A percentile compares a stretch with the other conserved stretches of the same genome.
Evolutionary conservation across 805 yeast genomes (phyloP).

Genomic region (Starmera dryadoides): DNA sequence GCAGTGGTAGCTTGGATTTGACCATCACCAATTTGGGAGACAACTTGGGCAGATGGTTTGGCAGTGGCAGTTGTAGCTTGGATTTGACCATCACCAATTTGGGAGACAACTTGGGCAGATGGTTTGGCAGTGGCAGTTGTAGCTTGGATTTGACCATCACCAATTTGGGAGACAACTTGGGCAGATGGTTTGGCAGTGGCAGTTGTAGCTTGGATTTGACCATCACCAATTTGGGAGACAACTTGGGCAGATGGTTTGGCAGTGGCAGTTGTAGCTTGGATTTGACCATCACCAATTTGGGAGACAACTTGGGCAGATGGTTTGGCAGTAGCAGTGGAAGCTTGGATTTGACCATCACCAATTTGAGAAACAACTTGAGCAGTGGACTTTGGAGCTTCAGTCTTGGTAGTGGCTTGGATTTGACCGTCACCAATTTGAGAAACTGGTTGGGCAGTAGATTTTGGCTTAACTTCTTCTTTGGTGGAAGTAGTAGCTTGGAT

Average conservation of each 20-base stretch:
- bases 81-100: conserved; percentile 17
- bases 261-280: conserved; percentile 18
- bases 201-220: conserved; percentile 46
- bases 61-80: conserved; percentile 21
- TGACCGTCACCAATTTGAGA: conserved; percentile 15
- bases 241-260: conserved; percentile 12
- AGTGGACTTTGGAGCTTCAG: conserved; percentile 8
- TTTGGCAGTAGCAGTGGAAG: conserved; percentile 6
- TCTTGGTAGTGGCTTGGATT: conserved; percentile 10
- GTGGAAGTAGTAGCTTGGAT: conserved; percentile 36
- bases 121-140: conserved; percentile 18
- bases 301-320: conserved; percentile 15
- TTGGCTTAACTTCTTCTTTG: conserved; percentile 7
- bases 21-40: conserved; percentile 22
- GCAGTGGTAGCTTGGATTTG: conserved; percentile 24
- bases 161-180: conserved; percentile 3
- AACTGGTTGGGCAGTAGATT: conserved; percentile 15
- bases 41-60: conserved; percentile 17
- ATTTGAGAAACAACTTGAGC: conserved; percentile 15
- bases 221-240: conserved; percentile 49
- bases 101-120: conserved; percentile 14
- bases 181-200: conserved; percentile 16
- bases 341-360: conserved; percentile 15
- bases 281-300: conserved; percentile 16
- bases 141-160: conserved; percentile 3